Conservation (phyloP, 129 eudicot genomes). For the Chrysanthemum makinoi region DNA sequence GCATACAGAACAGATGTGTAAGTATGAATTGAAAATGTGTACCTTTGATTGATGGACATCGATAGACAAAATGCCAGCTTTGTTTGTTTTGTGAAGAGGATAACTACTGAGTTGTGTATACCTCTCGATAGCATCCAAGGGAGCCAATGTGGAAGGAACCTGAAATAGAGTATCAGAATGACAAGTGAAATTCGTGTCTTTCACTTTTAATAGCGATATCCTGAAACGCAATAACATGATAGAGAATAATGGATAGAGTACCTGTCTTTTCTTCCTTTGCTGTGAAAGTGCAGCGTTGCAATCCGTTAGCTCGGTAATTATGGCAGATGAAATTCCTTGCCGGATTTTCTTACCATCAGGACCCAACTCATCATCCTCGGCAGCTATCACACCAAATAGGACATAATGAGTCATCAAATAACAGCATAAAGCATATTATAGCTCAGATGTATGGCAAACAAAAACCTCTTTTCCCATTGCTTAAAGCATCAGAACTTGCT, state of each 20-base stretch:
- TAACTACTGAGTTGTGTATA: conserved; percentile 82
- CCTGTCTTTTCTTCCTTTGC: conserved; percentile 96
- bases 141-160: conserved; percentile 82
- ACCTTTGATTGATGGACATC: conserved; percentile 89
- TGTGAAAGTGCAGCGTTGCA: conserved; percentile 91
- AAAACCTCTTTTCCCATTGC: conserved; percentile 96
- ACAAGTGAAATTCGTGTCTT: background rate
- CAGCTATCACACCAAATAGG: conserved; percentile 41
- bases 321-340: conserved; percentile 64
- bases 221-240: background rate
- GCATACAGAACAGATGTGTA: background rate
- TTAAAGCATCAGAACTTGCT: conserved; percentile 52
- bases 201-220: conserved; percentile 2
- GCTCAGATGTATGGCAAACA: conserved; percentile 14
- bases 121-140: conserved; percentile 73
- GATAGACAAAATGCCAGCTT: conserved; percentile 83
- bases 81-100: conserved; percentile 92
- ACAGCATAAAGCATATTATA: background rate
- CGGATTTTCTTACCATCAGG: conserved; percentile 75
- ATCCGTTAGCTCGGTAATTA: conserved; percentile 72
- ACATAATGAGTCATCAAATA: background rate
- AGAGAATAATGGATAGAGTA: conserved; percentile 20
- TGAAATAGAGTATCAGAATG: conserved; percentile 18
- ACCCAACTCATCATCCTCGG: conserved; percentile 78
- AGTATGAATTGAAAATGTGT: conserved; percentile 1